phyloP scores from a whole-genome alignment of 352 stramenopile genomes.

The Phytophthora boehmeriae region DNA sequence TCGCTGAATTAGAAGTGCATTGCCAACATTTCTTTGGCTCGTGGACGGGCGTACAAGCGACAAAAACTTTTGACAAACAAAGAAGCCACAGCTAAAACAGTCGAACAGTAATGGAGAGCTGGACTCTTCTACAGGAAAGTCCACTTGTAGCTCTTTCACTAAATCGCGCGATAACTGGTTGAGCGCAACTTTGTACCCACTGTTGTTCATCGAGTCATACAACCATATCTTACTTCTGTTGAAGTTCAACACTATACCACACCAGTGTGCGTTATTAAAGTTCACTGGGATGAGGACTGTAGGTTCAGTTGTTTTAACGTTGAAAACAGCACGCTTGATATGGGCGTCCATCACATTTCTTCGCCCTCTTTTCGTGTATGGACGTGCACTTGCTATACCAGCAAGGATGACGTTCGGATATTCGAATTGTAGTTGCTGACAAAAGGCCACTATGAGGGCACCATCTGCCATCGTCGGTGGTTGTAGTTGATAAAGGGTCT shows the following conservation, averaged over 20 bases:
- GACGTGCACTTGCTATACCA: too few species aligned
- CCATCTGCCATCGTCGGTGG: too few species aligned
- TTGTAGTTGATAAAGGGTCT: too few species aligned
- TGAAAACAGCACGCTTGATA: neutral
- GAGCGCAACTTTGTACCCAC: neutral
- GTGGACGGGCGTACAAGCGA: too few species aligned
- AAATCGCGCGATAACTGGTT: constrained; percentile 1
- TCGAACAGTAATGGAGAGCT: constrained; percentile 2
- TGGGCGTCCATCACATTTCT: neutral
- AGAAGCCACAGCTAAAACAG: constrained; percentile 10
- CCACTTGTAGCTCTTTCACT: neutral
- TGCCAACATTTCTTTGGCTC: too few species aligned
- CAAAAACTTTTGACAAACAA: constrained; percentile 7
- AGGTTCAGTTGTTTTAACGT: too few species aligned
- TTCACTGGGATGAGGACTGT: constrained; percentile 5
- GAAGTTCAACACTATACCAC: constrained; percentile 4
- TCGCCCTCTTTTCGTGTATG: neutral
- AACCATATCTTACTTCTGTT: neutral
- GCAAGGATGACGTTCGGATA: too few species aligned
- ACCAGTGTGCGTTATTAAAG: constrained; percentile 5
- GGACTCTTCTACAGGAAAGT: neutral
- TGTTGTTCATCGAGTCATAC: constrained; percentile 5
- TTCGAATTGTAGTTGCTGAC: too few species aligned
- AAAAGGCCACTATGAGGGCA: too few species aligned
- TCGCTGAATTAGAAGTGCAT: neutral